A percentile compares a stretch with the other conserved stretches of the same genome.
Evolutionary conservation across 495 filamentous ascomycete genomes (phyloP).

Genomic region (Cercophora newfieldiana): DNA sequence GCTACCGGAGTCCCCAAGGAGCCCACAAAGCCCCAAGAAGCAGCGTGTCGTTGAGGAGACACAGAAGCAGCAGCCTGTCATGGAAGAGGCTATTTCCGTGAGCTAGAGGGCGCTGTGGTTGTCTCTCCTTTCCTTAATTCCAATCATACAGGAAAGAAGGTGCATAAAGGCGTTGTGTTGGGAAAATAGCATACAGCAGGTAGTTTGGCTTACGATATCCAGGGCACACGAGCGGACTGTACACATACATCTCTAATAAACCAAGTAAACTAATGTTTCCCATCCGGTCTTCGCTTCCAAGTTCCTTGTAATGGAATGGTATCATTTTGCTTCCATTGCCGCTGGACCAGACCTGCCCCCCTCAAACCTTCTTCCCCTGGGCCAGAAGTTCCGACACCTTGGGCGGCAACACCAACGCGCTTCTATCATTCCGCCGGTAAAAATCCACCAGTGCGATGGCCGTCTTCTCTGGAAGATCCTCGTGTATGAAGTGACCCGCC

Average conservation of each 20-base stretch:
- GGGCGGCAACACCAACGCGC: constrained; percentile 79
- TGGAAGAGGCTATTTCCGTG: neutral
- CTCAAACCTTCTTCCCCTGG: constrained; percentile 53
- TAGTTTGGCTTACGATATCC: neutral
- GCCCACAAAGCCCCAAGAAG: neutral
- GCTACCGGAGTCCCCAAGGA: no score
- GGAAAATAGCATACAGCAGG: neutral
- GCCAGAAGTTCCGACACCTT: constrained; percentile 69
- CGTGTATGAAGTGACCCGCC: constrained; percentile 94
- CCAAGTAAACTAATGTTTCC: neutral
- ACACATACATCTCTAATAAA: neutral
- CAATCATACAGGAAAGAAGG: neutral
- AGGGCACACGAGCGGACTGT: neutral
- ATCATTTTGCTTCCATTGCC: neutral
- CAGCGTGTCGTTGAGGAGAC: neutral
- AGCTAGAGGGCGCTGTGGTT: neutral
- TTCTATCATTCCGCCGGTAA: constrained; percentile 84
- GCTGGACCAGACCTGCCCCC: neutral
- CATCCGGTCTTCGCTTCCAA: neutral
- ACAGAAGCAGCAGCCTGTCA: neutral
- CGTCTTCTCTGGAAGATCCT: constrained; percentile 87
- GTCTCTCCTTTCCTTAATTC: neutral
- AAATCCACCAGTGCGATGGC: constrained; percentile 86
- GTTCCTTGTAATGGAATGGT: neutral
- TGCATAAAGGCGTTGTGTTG: neutral